These are phyloP conservation scores for Syncephalastrum sp. DNA, from an alignment of 371 early-diverging fungal genomes.

Conservation along the genomic window DNA sequence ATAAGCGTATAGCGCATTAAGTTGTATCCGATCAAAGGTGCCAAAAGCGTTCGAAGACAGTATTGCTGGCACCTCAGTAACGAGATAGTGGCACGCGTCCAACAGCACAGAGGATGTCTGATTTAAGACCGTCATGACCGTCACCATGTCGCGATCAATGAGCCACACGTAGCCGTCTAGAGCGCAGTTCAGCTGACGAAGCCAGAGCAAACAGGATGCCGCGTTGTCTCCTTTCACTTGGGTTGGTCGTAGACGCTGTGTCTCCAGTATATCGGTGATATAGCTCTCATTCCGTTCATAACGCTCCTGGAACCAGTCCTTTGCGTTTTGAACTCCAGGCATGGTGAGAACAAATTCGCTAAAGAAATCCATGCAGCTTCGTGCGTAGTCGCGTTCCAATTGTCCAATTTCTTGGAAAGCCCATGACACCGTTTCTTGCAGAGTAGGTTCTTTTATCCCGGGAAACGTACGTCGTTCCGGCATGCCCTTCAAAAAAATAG, in stretches of 20 bases:
- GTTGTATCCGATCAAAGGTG: conserved; percentile 13
- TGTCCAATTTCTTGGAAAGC: conserved; percentile 55
- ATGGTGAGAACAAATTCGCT: conserved; percentile 30
- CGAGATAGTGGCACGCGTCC: conserved; percentile 7
- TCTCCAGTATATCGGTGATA: conserved; percentile 21
- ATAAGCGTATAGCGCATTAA: conserved; percentile 21
- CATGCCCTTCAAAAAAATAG: conserved; percentile 43
- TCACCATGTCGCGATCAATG: conserved; percentile 26
- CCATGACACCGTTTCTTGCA: conserved; percentile 58
- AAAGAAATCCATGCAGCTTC: conserved; percentile 54
- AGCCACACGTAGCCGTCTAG: conserved; percentile 46
- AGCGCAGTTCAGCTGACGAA: conserved; percentile 23
- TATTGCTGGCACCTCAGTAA: conserved; percentile 2
- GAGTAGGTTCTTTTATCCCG: conserved; percentile 39
- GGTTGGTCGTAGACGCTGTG: conserved; percentile 11
- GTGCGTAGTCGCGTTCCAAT: conserved; percentile 60
- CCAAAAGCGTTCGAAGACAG: neutral
- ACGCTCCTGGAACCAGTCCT: conserved; percentile 18
- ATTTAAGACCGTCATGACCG: neutral
- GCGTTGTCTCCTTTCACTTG: neutral
- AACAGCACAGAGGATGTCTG: conserved; percentile 16
- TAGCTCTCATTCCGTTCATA: neutral
- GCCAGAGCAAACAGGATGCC: conserved; percentile 19
- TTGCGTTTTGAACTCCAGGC: conserved; percentile 13
- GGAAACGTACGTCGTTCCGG: conserved; percentile 48